A percentile compares a stretch with the other conserved stretches of the same genome.
Evolutionary conservation across 768 basidiomycete species (phyloP).

Genomic region (Tulasnella sp.): DNA sequence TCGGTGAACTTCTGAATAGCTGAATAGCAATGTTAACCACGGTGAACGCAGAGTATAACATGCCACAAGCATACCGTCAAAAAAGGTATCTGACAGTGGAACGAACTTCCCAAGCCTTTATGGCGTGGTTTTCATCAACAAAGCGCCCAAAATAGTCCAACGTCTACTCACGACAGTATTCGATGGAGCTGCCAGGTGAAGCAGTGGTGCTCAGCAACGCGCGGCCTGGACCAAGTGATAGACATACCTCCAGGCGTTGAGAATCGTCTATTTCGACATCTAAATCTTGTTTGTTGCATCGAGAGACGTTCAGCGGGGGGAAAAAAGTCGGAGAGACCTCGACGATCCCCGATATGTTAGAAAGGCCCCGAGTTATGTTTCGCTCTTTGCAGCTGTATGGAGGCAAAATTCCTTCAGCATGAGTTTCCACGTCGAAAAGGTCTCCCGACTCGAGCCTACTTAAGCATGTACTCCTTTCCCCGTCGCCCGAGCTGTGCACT

Average conservation of each 20-base stretch:
- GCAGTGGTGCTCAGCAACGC: too few species aligned
- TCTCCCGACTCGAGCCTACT: not conserved
- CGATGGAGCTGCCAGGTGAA: constrained; percentile 14
- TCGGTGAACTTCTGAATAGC: constrained; percentile 59
- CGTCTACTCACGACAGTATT: constrained; percentile 23
- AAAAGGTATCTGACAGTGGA: constrained; percentile 48
- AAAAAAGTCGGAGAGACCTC: not conserved
- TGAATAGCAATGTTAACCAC: constrained; percentile 37
- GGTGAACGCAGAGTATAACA: not conserved
- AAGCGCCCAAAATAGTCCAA: not conserved
- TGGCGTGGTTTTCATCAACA: not conserved
- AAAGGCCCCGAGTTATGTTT: too few species aligned
- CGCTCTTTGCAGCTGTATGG: not conserved
- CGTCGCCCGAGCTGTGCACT: not conserved
- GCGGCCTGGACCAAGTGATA: too few species aligned
- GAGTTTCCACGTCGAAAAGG: not conserved
- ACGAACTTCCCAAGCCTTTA: constrained; percentile 53
- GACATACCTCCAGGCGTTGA: not conserved
- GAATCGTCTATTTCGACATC: not conserved
- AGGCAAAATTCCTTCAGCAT: not conserved
- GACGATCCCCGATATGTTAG: too few species aligned
- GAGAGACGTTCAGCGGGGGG: not conserved
- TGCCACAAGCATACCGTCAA: not conserved
- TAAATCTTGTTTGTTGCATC: not conserved
- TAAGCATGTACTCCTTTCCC: not conserved